Evolutionary conservation across 768 basidiomycete genomes (phyloP), one percentile per base, ranked within the genome.

Genomic region (Steccherinum ochraceum): DNA sequence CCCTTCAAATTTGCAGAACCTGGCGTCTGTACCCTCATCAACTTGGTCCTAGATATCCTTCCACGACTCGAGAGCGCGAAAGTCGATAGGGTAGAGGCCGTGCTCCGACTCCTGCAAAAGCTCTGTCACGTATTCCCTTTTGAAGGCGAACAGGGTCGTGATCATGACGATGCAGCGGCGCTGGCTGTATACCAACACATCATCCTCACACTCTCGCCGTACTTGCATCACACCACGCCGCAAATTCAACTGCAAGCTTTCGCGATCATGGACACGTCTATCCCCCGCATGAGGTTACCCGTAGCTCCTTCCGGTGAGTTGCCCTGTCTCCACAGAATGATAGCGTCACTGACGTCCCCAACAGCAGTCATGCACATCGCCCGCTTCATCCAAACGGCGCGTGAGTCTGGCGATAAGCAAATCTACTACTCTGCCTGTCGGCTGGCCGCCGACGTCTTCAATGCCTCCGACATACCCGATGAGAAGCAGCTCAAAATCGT

Each of bases 61-160:
- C 45, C 49, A 3, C 20, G 52, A 3, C 45, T 55, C 5, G 49
- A 54, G n/a, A 23, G 18, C 2, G 12, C 5, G 5, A 48, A 56
- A 18, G 39, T 40, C n/a, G n/a, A 4, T 7, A 7, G 3, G 25
- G 48, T 3, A 25, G 26, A 52, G n/a, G n/a, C n/a, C n/a, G n/a
- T 50, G 25, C 44, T 58, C 5, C 23, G n/a, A 11, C 5, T 55
- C 12, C 49, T 52, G 1, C 30, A 54, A 1, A 27, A 45, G 16
- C 43, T 59, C 0, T 59, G 58, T 18, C 48, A 42, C 0, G 55
- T 53, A 1, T 56, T 53, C 11, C 58, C 53, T 7, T 54, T 59
- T 46, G 52, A 55, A 27, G n/a, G n/a, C n/a, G n/a, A n/a, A n/a
- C 18, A 26, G 2, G 55, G 50, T 13, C 53, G 55, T 20, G 48